Conservation (phyloP, 768 basidiomycete genomes). For the Podaxis rugospora region DNA sequence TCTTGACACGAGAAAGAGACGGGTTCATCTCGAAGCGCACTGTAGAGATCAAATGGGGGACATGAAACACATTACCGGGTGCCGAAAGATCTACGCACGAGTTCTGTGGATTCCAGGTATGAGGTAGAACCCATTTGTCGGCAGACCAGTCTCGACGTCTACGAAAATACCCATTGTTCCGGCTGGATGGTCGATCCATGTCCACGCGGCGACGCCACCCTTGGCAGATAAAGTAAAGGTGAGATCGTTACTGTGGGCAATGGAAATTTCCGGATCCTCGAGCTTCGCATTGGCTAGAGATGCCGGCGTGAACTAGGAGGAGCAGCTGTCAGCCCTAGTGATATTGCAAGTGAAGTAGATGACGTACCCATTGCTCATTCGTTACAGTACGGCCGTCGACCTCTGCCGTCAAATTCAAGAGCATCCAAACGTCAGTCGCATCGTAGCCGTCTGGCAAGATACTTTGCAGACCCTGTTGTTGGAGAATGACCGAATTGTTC, state of each 20-base stretch:
- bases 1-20: slow-evolving; percentile 31
- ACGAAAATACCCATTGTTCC: slow-evolving; percentile 52
- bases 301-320: slow-evolving; percentile 44
- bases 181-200: slow-evolving; percentile 56
- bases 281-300: slow-evolving; percentile 43
- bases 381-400: slow-evolving; percentile 36
- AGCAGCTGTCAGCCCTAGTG: neutral
- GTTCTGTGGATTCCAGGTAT: slow-evolving; percentile 51
- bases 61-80: slow-evolving; percentile 36
- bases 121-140: slow-evolving; percentile 51
- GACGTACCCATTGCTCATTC: slow-evolving; percentile 49
- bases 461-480: slow-evolving; percentile 32
- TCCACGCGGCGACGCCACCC: slow-evolving; percentile 52
- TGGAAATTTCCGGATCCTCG: slow-evolving; percentile 43
- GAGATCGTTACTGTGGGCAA: slow-evolving; percentile 27
- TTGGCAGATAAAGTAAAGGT: slow-evolving; percentile 49
- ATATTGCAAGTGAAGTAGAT: neutral
- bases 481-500: slow-evolving; percentile 44
- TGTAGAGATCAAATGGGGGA: slow-evolving; percentile 18
- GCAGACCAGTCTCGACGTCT: slow-evolving; percentile 34
- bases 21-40: slow-evolving; percentile 7
- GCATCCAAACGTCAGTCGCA: slow-evolving; percentile 44
- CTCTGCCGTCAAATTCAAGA: slow-evolving; percentile 44
- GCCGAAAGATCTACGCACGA: slow-evolving; percentile 26
- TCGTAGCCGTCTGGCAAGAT: slow-evolving; percentile 41